Base-by-base conservation (phyloP, 163 green algal genomes). In the Chlamydomonas reinhardtii region DNA sequence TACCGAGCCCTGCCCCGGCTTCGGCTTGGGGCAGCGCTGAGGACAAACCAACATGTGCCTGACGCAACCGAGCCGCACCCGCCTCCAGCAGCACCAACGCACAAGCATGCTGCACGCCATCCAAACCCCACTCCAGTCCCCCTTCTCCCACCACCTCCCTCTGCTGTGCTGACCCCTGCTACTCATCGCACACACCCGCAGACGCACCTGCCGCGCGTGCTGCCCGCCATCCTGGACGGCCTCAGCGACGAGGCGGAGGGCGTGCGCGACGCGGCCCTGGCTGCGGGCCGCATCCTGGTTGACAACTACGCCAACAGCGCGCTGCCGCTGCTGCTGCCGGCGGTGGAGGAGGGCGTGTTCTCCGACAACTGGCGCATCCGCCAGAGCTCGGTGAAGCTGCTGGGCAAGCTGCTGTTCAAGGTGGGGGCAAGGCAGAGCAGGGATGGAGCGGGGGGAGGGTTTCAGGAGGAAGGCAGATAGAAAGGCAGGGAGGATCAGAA, bases 381-480 rank as follows among this genome's bases (percentile, higher is more conserved):
- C 12, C 97, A 99, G 92, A 95, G 91, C 43, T 97, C 93, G 24
- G 91, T 99, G 56, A 97, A 99, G 91, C 94, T 99, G 59, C 94
- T 99, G 56, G 98, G 97, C 31, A 95, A 98, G 79, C 93, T 99
- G 89, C 94, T 99, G 37, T 99, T 99, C 94, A 99, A 99, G 94
- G 94, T 97, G 76, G 0, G 81, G 5, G 2, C 25, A 11, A 24
- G 3, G 68, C 22, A 29, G 68, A 27, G 64, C 43, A 54, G 43
- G 43, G 43, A 11, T 54, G 11, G 6, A 11, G 6, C 8, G 43
- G 43, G 43, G 6, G 6, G 43, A n/a, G 27, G 73, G 20, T 20
- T 79, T 9, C 15, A 16, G 43, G 43, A 11, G 8, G 43, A 6
- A 54, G n/a, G n/a, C n/a, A n/a, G n/a, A n/a, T n/a, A n/a, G n/a